A percentile compares a stretch with the other conserved stretches of the same genome.
Conservation (phyloP, 495 filamentous ascomycete species). For the Talaromyces wortmannii region DNA sequence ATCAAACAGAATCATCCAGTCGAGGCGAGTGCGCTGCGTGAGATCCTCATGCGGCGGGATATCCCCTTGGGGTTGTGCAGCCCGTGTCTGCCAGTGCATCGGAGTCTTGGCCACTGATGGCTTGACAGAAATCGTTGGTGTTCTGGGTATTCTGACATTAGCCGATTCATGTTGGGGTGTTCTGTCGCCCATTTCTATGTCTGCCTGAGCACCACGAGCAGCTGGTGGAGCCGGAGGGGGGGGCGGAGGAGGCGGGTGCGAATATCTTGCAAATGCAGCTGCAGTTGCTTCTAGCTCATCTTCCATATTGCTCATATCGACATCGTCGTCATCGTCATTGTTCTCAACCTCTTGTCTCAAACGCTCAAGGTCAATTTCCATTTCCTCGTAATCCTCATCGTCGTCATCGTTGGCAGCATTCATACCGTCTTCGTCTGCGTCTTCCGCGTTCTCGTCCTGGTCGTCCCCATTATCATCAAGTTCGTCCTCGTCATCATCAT, state of each 20-base stretch:
- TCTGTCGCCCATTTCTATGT: slow-evolving; percentile 48
- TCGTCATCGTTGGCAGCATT: slow-evolving; percentile 25
- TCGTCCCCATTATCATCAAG: slow-evolving; percentile 34
- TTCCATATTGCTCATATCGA: slow-evolving; percentile 45
- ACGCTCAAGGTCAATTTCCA: slow-evolving; percentile 38
- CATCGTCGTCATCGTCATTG: slow-evolving; percentile 45
- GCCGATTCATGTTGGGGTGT: slow-evolving; percentile 8
- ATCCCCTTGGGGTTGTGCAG: slow-evolving; percentile 51
- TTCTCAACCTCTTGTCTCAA: slow-evolving; percentile 28
- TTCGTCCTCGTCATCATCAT: slow-evolving; percentile 41
- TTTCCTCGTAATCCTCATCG: slow-evolving; percentile 42
- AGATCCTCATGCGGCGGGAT: slow-evolving; percentile 75
- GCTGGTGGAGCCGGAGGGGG: slow-evolving; percentile 48
- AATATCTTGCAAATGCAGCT: slow-evolving; percentile 63
- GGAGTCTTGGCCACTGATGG: slow-evolving; percentile 44
- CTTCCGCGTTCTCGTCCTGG: slow-evolving; percentile 35
- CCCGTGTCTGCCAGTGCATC: slow-evolving; percentile 80
- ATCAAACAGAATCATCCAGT: slow-evolving; percentile 97
- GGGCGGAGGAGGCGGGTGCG: slow-evolving; percentile 54
- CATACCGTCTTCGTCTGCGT: slow-evolving; percentile 37
- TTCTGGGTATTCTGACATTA: slow-evolving; percentile 31
- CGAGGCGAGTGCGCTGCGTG: slow-evolving; percentile 78
- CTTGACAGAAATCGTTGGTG: slow-evolving; percentile 24
- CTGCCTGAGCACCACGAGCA: slow-evolving; percentile 40
- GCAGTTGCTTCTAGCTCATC: slow-evolving; percentile 62